phyloP scores from a whole-genome alignment of 208 protist genomes.

The Trypanosoma cruzi region DNA sequence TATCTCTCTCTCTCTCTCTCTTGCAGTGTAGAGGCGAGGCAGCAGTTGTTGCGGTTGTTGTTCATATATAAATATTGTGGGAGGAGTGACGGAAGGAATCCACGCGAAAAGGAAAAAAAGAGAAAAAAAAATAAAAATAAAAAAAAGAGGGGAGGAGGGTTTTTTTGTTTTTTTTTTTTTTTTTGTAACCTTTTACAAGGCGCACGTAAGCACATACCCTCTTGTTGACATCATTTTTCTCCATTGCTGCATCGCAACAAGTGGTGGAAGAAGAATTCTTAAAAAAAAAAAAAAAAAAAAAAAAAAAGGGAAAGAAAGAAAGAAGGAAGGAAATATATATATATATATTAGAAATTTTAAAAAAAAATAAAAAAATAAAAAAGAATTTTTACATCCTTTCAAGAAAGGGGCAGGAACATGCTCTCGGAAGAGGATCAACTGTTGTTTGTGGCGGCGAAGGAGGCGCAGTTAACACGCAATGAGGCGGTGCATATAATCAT shows the following conservation, averaged over 20 bases:
- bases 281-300: not conserved
- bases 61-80: too few species aligned
- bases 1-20: too few species aligned
- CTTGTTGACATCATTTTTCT: too few species aligned
- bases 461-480: slow-evolving; percentile 75
- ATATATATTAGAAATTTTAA: slow-evolving; percentile 4
- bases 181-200: too few species aligned
- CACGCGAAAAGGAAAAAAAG: not conserved
- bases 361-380: slow-evolving; percentile 2
- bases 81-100: not conserved
- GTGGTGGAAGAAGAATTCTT: too few species aligned
- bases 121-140: not conserved
- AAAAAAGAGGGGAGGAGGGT: not conserved
- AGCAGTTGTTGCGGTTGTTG: too few species aligned
- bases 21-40: too few species aligned
- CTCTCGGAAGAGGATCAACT: slow-evolving; percentile 40
- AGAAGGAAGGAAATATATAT: too few species aligned
- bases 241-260: too few species aligned
- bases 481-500: slow-evolving; percentile 62
- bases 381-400: too few species aligned
- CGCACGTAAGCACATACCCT: too few species aligned
- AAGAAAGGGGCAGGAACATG: slow-evolving; percentile 23
- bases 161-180: too few species aligned
- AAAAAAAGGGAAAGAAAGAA: slow-evolving; percentile 3
- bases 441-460: slow-evolving; percentile 58